Conservation (phyloP, 2,329 filamentous ascomycete genomes). For the Hymenotorrendiella dingleyae region DNA sequence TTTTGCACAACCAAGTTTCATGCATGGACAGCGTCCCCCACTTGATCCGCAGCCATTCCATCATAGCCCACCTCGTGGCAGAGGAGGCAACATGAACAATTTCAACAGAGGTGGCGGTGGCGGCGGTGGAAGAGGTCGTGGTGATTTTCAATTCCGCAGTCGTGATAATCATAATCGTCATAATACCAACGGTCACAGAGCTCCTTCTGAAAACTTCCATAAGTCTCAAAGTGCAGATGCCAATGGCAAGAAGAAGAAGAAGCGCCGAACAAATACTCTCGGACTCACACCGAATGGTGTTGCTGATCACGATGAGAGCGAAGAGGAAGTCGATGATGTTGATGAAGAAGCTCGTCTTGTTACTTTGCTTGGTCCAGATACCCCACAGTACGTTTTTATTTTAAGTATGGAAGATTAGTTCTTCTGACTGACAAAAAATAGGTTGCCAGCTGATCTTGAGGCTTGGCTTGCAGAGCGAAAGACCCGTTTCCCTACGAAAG, state of each 20-base stretch:
- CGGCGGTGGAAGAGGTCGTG: conserved; percentile 33
- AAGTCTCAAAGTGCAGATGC: conserved; percentile 43
- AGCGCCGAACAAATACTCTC: conserved; percentile 65
- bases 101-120: conserved; percentile 16
- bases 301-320: conserved; percentile 50
- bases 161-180: conserved; percentile 30
- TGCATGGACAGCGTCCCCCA: conserved; percentile 29
- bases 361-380: conserved; percentile 32
- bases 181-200: conserved; percentile 23
- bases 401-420: conserved; percentile 22
- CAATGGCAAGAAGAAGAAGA: conserved; percentile 55
- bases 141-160: conserved; percentile 36
- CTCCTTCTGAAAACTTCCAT: conserved; percentile 33
- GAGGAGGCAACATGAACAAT: conserved; percentile 36
- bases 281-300: conserved; percentile 58
- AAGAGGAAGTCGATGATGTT: conserved; percentile 57
- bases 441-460: conserved; percentile 58
- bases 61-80: conserved; percentile 33
- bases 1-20: conserved; percentile 34
- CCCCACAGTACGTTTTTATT: conserved; percentile 31
- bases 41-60: conserved; percentile 33
- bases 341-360: conserved; percentile 50
- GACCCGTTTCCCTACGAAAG: conserved; percentile 73
- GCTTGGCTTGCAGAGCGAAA: conserved; percentile 77
- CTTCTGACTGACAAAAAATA: conserved; percentile 32